A percentile compares a stretch with the other conserved stretches of the same genome.
These are phyloP conservation scores for Cucurbita ficifolia DNA, from an alignment of 306 rosid species.

Conservation along the genomic window DNA sequence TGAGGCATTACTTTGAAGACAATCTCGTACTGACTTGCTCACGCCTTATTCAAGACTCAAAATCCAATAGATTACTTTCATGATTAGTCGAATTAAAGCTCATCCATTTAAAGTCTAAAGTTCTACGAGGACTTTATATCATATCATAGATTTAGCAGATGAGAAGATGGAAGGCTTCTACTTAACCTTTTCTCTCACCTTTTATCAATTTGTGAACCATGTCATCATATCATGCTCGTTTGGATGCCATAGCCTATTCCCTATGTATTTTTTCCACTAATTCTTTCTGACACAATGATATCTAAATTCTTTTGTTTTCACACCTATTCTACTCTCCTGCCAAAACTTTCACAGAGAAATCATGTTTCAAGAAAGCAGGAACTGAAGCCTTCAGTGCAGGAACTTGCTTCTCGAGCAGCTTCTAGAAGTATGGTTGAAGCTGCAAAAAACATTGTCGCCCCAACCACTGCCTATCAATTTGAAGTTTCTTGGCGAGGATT, in stretches of 20 bases:
- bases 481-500: conserved; percentile 80
- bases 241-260: background rate
- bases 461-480: conserved; percentile 84
- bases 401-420: conserved; percentile 76
- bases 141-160: background rate
- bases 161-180: background rate
- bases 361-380: conserved; percentile 24
- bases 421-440: conserved; percentile 58
- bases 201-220: background rate
- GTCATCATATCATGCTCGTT: background rate
- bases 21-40: background rate
- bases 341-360: conserved; percentile 35
- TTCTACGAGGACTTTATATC: background rate
- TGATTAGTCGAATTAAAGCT: background rate
- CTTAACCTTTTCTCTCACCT: background rate
- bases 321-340: conserved; percentile 1
- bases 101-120: background rate
- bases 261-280: background rate
- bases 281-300: background rate
- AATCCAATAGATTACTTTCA: background rate
- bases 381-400: conserved; percentile 44
- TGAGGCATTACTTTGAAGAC: background rate
- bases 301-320: background rate
- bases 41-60: background rate
- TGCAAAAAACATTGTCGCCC: conserved; percentile 47